Conservation (phyloP, 2,329 filamentous ascomycete genomes). For the Zymoseptoria brevis region DNA sequence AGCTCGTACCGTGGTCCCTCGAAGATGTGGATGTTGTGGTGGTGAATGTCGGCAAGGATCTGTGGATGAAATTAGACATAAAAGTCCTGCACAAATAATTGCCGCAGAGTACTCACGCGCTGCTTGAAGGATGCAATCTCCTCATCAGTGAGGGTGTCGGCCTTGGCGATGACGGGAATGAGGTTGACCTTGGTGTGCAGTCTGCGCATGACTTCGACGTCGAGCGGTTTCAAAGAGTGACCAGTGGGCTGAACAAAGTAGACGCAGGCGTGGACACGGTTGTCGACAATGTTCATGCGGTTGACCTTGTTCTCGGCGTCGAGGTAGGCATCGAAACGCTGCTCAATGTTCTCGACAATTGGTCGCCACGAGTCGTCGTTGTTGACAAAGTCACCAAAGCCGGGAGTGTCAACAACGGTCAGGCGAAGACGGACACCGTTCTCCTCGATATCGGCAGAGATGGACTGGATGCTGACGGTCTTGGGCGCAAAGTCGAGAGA, state of each 20-base stretch:
- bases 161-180: slow-evolving; percentile 98
- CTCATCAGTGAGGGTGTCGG: slow-evolving; percentile 94
- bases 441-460: slow-evolving; percentile 72
- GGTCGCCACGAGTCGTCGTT: slow-evolving; percentile 99
- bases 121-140: slow-evolving; percentile 93
- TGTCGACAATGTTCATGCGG: slow-evolving; percentile 99
- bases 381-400: slow-evolving; percentile 99
- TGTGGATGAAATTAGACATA: slow-evolving; percentile 35
- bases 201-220: slow-evolving; percentile 98
- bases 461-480: slow-evolving; percentile 50
- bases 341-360: slow-evolving; percentile 99
- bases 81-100: not conserved
- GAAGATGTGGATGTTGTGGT: slow-evolving; percentile 98
- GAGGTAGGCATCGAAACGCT: slow-evolving; percentile 95
- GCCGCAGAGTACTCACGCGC: slow-evolving; percentile 57
- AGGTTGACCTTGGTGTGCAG: slow-evolving; percentile 99
- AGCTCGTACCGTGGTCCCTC: slow-evolving; percentile 97
- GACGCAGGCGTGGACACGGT: slow-evolving; percentile 96
- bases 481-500: slow-evolving; percentile 98
- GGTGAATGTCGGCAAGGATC: slow-evolving; percentile 94
- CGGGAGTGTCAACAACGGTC: slow-evolving; percentile 95
- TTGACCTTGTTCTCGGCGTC: slow-evolving; percentile 99
- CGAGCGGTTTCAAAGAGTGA: slow-evolving; percentile 94
- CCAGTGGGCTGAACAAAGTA: slow-evolving; percentile 99
- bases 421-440: slow-evolving; percentile 92